Evolutionary conservation across 768 basidiomycete genomes (phyloP), one percentile per base, ranked within the genome.

Genomic region (Agaricus bisporus): DNA sequence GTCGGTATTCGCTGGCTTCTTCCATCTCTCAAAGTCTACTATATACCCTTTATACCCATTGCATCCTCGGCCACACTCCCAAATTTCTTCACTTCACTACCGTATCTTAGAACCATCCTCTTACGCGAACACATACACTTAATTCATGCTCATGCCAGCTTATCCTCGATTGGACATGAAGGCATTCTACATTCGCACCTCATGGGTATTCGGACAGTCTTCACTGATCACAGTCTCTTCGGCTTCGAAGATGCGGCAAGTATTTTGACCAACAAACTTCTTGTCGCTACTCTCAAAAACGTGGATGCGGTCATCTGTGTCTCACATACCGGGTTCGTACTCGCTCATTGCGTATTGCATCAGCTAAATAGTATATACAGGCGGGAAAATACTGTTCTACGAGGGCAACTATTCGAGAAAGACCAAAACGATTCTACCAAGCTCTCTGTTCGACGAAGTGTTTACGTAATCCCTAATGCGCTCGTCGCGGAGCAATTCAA

Each of bases 201-300:
- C 17, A 78, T 98, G 71, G 87, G 89, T 10, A 76, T 98, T 11
- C 83, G 88, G 38, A 93, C 92, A 0, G 89, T 98, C 9, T 95
- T 98, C 66, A 98, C 97, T 0, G 97, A 99, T 67, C 95, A 99
- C 61, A 93, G 90, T 62, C 69, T 99, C 25, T 98, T 98, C 60
- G 95, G 94, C 1, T 94, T 99, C 63, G 95, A 91, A 29, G 95
- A 98, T 63, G 95, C 97, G 14, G 95, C 94, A 1, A 94, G 95
- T 60, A 95, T 99, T 38, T 73, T 98, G 58, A 98, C 97, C 5
- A 99, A 99, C 73, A 99, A 99, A 67, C 79, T 99, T 32, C 73
- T 98, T 38, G 88, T 82, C 10, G 93, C 82, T 4, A 86, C 89
- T 2, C 72, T 99, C 63, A 81, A 85, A 56, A 94, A 95, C 64